phyloP scores from a whole-genome alignment of 2,329 filamentous ascomycete genomes.

The Cladosporium sp. region DNA sequence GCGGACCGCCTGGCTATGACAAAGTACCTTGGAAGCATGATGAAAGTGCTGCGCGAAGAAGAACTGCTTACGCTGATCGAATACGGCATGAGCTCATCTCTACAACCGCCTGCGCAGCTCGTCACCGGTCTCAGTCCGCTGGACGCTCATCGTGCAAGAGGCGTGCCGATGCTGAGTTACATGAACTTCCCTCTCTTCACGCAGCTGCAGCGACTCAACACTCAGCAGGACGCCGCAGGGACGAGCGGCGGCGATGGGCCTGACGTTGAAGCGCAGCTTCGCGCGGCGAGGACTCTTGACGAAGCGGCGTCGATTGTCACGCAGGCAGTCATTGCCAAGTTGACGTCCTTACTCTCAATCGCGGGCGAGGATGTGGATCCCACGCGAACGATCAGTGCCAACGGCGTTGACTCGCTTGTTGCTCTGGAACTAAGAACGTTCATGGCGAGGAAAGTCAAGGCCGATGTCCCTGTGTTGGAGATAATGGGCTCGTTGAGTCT shows the following conservation, averaged over 20 bases:
- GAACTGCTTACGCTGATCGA: neutral
- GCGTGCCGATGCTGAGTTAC: neutral
- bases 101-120: neutral
- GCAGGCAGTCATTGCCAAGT: neutral
- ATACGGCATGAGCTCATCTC: neutral
- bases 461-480: conserved; percentile 5
- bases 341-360: neutral
- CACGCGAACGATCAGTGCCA: neutral
- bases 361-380: conserved; percentile 11
- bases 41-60: neutral
- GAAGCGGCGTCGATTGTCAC: neutral
- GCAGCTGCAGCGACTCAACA: neutral
- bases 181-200: neutral
- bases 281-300: neutral
- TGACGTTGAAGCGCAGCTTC: neutral
- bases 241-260: neutral
- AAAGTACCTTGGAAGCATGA: neutral
- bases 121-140: neutral
- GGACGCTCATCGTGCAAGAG: neutral
- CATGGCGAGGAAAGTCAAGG: neutral
- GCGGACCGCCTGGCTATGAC: neutral
- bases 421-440: conserved; percentile 26
- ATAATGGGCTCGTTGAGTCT: neutral
- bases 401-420: conserved; percentile 33
- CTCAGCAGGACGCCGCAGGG: neutral